A percentile compares a stretch with the other conserved stretches of the same genome.
Conservation (phyloP, 2,329 filamentous ascomycete species). For the Pseudonectria foliicola region DNA sequence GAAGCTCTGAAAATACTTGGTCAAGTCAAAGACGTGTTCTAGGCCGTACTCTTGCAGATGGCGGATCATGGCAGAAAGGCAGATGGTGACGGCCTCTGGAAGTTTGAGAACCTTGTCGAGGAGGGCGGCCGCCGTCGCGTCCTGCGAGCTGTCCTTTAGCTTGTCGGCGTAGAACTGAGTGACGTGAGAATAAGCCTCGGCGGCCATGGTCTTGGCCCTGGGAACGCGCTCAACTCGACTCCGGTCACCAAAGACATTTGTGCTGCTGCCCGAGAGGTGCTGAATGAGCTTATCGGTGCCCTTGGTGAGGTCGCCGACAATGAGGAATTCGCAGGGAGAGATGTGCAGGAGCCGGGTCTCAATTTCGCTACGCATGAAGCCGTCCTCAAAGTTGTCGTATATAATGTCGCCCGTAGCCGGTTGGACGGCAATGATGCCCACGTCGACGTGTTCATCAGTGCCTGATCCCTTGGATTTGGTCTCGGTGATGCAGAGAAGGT, state of each 20-base stretch:
- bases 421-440: constrained; percentile 89
- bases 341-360: constrained; percentile 95
- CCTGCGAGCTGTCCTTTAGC: constrained; percentile 54
- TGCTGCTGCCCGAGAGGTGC: constrained; percentile 81
- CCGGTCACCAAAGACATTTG: constrained; percentile 86
- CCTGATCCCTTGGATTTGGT: constrained; percentile 69
- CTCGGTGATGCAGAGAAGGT: constrained; percentile 88
- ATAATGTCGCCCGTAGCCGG: constrained; percentile 93
- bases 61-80: constrained; percentile 91
- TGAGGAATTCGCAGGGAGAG: constrained; percentile 87
- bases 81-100: constrained; percentile 80
- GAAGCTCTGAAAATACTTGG: constrained; percentile 95
- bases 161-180: constrained; percentile 89
- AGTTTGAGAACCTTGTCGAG: constrained; percentile 82
- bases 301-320: constrained; percentile 84
- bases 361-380: constrained; percentile 94
- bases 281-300: constrained; percentile 88
- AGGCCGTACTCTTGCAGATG: constrained; percentile 88
- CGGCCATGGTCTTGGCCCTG: constrained; percentile 72
- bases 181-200: constrained; percentile 81
- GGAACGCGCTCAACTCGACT: constrained; percentile 75
- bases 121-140: constrained; percentile 54
- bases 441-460: constrained; percentile 86
- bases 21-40: constrained; percentile 91
- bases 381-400: constrained; percentile 92